Evolutionary conservation across 75 land plant species (phyloP), one percentile per base, ranked within the genome.

Genomic region (Ceratopteris richardii): DNA sequence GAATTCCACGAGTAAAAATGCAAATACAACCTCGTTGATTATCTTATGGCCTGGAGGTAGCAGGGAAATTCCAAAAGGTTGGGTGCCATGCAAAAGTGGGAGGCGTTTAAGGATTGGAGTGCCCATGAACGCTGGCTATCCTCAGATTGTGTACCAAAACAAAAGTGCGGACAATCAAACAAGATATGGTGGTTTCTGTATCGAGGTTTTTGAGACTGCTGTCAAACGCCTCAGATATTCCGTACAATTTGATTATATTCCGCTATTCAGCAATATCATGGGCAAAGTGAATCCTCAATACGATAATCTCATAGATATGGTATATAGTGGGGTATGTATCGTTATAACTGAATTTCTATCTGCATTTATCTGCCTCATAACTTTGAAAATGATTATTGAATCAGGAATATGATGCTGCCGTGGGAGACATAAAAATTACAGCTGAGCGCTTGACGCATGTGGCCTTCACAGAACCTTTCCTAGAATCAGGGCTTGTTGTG

Each of bases 31-130:
- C 19, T 67, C 74, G 60, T 18, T 11, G 17, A 28, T n/a, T 54
- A 69, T 83, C 11, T 66, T 71, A 17, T 88, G 93, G 93, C 87
- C 93, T 28, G 85, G 93, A 44, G 75, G 68, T 1, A 40, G 44
- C 25, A 44, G 42, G 24, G 62, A 71, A 23, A 72, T 25, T 2
- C 87, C 87, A 18, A 73, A 73, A 28, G 87, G 82, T 21, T 83
- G 87, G 87, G 70, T 60, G 36, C 56, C 73, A 39, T 69, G 80
- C 25, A 56, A 26, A 23, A 51, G 67, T 55, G 73, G 64, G 37
- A 72, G 52, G 54, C 70, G 71, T 6, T 51, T 83, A 48, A 66
- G 63, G 50, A 73, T 83, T 61, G 87, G 63, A 0, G 77, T 83
- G 12, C 90, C 90, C 23, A 29, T 54, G 10, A 70, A 85, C 63